Evolutionary conservation across 192 early-diverging fungal species (phyloP), one percentile per base, ranked within the genome.

Genomic region (Powellomyces hirtus): DNA sequence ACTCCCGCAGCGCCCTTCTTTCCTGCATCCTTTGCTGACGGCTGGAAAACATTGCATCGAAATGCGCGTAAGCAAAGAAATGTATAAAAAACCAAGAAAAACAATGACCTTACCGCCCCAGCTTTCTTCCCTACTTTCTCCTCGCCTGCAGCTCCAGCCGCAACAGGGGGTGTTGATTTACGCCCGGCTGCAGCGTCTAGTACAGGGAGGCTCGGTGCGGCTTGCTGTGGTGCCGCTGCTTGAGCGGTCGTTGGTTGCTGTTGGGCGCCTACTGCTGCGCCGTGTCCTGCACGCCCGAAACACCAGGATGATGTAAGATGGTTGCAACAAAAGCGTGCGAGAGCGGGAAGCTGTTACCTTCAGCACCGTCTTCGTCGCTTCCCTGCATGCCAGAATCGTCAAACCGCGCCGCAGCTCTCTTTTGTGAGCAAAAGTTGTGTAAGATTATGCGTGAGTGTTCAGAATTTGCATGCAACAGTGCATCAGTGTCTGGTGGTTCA

Each of bases 81-180:
- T 42, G 10, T 42, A n/a, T n/a, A n/a, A n/a, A n/a, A n/a, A n/a
- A n/a, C n/a, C n/a, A n/a, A n/a, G n/a, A n/a, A n/a, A n/a, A n/a
- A n/a, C n/a, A n/a, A n/a, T n/a, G n/a, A n/a, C n/a, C n/a, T 42
- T n/a, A 10, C 40, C 33, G 33, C 53, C 53, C n/a, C 46, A 11
- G 50, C 51, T 13, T 51, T 55, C 14, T 36, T 55, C 2, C 64
- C 49, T 2, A 14, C 20, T 33, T 65, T 59, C 27, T 34, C 66
- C 20, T n/a, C 38, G 13, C n/a, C 46, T 35, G 56, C 53, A 36
- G 38, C 55, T 29, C 24, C 61, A 20, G 42, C 29, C 22, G 24
- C 44, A 26, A 38, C 50, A 16, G 68, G 68, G 24, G 68, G 68
- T 29, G 60, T 62, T 16, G 59, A 7, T 60, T 59, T 69, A 13